phyloP scores from a whole-genome alignment of 257 asterid species.

The Apocynum venetum region DNA sequence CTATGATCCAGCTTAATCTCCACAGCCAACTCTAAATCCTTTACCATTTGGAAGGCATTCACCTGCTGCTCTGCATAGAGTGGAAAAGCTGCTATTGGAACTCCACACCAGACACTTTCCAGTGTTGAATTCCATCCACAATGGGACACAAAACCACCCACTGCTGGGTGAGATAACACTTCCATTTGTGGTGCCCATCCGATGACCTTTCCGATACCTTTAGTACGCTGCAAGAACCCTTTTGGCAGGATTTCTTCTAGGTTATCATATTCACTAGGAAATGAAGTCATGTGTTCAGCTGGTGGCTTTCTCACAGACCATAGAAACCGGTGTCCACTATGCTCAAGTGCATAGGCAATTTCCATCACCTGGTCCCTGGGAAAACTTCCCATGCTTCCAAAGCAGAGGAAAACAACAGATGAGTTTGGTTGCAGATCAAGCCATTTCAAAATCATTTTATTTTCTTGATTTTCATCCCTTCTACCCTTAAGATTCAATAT shows the following conservation, averaged over 20 bases:
- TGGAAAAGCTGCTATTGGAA: constrained; percentile 8
- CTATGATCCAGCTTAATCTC: constrained; percentile 6
- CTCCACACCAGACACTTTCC: constrained; percentile 11
- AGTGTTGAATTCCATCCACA: constrained; percentile 23
- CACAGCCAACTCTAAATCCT: constrained; percentile 6
- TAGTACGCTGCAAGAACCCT: constrained; percentile 31
- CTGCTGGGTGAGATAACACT: constrained; percentile 26
- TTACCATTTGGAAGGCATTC: constrained; percentile 4
- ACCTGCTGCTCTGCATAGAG: constrained; percentile 5
- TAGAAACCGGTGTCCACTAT: constrained; percentile 14
- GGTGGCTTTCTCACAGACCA: constrained; percentile 20
- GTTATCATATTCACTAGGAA: constrained; percentile 13
- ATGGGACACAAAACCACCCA: constrained; percentile 39
- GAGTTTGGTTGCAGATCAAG: constrained; percentile 13
- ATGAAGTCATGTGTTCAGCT: neutral
- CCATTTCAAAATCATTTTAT: constrained; percentile 27
- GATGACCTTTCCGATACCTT: constrained; percentile 24
- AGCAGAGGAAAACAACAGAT: constrained; percentile 27
- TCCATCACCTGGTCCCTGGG: constrained; percentile 18
- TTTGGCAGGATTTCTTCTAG: constrained; percentile 27
- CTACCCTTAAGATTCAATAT: constrained; percentile 12
- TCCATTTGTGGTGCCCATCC: constrained; percentile 37
- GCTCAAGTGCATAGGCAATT: constrained; percentile 19
- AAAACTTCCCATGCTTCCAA: constrained; percentile 24
- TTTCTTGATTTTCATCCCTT: neutral